phyloP scores from a whole-genome alignment of 2,329 filamentous ascomycete species.

The Purpureocillium takamizusanense region DNA sequence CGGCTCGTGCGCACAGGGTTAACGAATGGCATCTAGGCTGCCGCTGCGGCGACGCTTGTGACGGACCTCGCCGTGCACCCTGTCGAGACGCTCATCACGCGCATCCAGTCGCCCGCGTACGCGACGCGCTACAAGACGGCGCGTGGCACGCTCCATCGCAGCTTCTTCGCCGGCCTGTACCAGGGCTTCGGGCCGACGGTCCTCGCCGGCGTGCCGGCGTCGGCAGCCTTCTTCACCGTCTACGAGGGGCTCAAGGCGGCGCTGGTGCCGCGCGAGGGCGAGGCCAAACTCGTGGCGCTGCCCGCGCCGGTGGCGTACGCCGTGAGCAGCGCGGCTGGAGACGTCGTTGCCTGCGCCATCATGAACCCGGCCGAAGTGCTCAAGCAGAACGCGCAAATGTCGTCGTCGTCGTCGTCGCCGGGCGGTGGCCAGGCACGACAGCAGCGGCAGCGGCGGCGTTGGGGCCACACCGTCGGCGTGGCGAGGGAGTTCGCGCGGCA shows the following conservation, averaged over 20 bases:
- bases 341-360: constrained; percentile 9
- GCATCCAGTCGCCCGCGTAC: constrained; percentile 10
- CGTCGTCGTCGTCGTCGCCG: background rate
- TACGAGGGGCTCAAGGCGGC: constrained; percentile 9
- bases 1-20: too few species aligned
- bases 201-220: constrained; percentile 7
- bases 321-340: constrained; percentile 8
- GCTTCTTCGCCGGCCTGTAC: constrained; percentile 9
- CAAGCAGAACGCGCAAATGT: constrained; percentile 12
- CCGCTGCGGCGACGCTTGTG: constrained; percentile 5
- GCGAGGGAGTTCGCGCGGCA: constrained; percentile 2
- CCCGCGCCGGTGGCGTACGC: constrained; percentile 7
- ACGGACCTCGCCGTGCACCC: constrained; percentile 10
- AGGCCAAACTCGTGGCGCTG: background rate
- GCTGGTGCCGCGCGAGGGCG: background rate
- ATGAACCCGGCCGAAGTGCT: constrained; percentile 11
- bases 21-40: constrained; percentile 1
- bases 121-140: constrained; percentile 7
- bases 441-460: too few species aligned
- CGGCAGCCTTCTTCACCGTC: constrained; percentile 10
- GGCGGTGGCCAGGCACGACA: background rate
- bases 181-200: constrained; percentile 12
- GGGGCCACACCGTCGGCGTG: background rate
- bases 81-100: constrained; percentile 10
- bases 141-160: constrained; percentile 5